Evolutionary conservation across 441 rosid genomes (phyloP), one percentile per base, ranked within the genome.

Genomic region (Pelargonium exstipulatum): DNA sequence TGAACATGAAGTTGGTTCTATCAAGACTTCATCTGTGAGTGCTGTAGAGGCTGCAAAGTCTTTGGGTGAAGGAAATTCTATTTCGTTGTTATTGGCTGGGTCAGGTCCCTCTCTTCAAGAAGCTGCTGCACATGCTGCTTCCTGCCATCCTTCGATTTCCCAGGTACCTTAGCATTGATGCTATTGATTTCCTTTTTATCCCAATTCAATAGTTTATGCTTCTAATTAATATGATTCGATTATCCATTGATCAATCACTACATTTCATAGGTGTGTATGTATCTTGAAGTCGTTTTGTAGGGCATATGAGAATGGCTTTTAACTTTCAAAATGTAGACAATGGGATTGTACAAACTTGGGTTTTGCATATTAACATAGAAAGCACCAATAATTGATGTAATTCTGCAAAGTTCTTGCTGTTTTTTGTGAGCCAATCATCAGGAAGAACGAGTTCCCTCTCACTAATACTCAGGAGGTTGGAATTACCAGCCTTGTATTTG

Each of bases 31-130:
- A 35, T 83, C 88, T 0, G 13, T 91, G 72, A 87, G 85, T 69
- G 90, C 97, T 10, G 80, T 93, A 13, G 89, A 80, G 79, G 96
- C 97, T 0, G 96, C 98, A 0, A 88, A 77, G 64, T 77, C 77
- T 29, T 73, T 91, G 58, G 70, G 86, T 68, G 77, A 76, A 0
- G 87, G 75, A 24, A 85, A 85, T 76, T 76, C 88, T 0, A 78
- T 93, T 68, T 84, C 97, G 5, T 43, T 93, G 78, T 71, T 91
- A 65, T 69, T 93, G 75, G 98, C 97, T 65, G 98, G 96, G 60
- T 89, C 90, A 26, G 97, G 98, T 37, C 71, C 89, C 65, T 87
- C 96, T 46, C 83, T 93, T 43, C 85, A 79, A 40, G 74, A 83
- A 65, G 98, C 97, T 48, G 98, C 91, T 58, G 45, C 80, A 29